These are phyloP conservation scores for Capsicum baccatum DNA, from an alignment of 257 asterid genomes.

Conservation along the genomic window DNA sequence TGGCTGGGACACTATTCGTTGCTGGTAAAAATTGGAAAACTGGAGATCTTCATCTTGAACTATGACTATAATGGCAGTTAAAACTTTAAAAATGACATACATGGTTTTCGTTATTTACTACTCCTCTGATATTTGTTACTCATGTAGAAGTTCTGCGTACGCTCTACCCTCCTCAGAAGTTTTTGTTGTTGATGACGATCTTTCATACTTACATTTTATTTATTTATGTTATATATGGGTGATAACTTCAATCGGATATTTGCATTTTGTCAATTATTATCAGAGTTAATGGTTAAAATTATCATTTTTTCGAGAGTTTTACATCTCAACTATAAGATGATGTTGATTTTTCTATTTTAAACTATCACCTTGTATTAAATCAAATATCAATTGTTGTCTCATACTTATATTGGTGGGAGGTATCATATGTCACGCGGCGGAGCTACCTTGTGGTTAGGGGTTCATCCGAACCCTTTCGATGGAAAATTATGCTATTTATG, in stretches of 20 bases:
- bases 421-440: background rate
- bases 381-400: background rate
- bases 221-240: background rate
- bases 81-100: background rate
- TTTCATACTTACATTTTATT: background rate
- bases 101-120: background rate
- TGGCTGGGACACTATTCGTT: background rate
- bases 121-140: no score
- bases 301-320: no score
- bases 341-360: background rate
- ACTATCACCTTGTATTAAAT: background rate
- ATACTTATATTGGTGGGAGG: background rate
- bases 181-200: background rate
- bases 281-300: no score
- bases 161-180: no score
- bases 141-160: no score
- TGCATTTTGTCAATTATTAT: background rate
- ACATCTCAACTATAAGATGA: no score
- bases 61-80: background rate
- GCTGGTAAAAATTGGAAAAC: background rate
- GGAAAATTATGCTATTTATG: no score
- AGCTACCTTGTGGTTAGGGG: no score
- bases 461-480: no score
- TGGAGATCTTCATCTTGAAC: background rate
- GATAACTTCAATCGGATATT: background rate